These are phyloP conservation scores for Dicorynia guianensis DNA, from an alignment of 306 rosid genomes.

Conservation along the genomic window DNA sequence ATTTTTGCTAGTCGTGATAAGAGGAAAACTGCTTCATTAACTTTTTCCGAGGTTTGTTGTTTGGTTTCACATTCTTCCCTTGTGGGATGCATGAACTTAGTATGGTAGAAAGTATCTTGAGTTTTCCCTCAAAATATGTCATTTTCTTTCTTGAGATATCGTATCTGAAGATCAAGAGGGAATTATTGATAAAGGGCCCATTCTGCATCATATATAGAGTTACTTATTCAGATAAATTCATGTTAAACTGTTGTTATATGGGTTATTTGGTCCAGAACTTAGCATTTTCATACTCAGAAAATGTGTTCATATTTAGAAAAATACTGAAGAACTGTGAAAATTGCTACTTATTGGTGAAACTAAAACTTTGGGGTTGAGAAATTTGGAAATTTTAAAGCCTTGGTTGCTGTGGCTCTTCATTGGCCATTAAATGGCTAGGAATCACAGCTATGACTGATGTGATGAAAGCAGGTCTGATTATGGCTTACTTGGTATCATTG, in stretches of 20 bases:
- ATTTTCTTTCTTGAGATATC: not conserved
- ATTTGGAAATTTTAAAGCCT: not conserved
- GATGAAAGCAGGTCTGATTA: conserved; percentile 3
- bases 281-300: no score
- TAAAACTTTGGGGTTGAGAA: not conserved
- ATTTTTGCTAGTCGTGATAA: conserved; percentile 88
- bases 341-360: not conserved
- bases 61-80: conserved; percentile 16
- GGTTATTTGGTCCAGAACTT: not conserved
- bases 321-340: no score
- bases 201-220: conserved; percentile 10
- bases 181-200: not conserved
- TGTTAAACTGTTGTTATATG: conserved; percentile 4
- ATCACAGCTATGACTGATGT: not conserved
- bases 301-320: no score
- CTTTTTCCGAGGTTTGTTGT: conserved; percentile 90
- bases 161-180: not conserved
- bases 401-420: not conserved
- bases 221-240: not conserved
- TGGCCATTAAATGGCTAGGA: conserved; percentile 1
- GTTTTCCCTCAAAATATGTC: not conserved
- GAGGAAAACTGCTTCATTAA: conserved; percentile 79
- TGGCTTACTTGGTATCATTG: not conserved
- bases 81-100: conserved; percentile 23
- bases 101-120: not conserved